Conservation (phyloP, 352 stramenopile genomes). For the Pythium myriotylum region DNA sequence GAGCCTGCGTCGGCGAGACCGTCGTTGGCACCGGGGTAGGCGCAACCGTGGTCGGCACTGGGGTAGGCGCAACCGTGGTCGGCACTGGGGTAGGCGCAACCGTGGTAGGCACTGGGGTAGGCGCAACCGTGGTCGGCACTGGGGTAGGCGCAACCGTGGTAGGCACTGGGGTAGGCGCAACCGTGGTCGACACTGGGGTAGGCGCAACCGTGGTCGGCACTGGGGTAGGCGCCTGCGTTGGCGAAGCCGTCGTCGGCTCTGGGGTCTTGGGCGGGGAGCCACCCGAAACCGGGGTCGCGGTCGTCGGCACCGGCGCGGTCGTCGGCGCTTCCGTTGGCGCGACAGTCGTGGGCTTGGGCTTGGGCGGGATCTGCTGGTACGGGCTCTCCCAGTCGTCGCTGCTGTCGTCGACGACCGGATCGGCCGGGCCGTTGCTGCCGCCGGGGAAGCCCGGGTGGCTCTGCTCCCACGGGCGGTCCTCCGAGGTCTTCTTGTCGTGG, state of each 20-base stretch:
- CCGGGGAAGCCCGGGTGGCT: constrained; percentile 3
- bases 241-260: neutral
- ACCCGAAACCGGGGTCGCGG: neutral
- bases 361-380: constrained; percentile 1
- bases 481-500: neutral
- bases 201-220: too few species aligned
- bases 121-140: too few species aligned
- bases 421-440: constrained; percentile 3
- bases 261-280: neutral
- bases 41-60: neutral
- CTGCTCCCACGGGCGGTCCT: constrained; percentile 18
- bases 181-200: neutral
- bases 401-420: neutral
- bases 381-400: constrained; percentile 5
- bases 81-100: too few species aligned
- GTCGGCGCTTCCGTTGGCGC: neutral
- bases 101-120: too few species aligned
- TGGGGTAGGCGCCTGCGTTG: constrained; percentile 2
- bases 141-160: too few species aligned
- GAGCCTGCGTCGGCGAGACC: neutral
- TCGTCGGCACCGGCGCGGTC: constrained; percentile 5
- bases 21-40: neutral
- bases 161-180: neutral
- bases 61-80: neutral
- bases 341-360: neutral